Conservation (phyloP, 441 rosid genomes). For the Syzygium syzygioides region DNA sequence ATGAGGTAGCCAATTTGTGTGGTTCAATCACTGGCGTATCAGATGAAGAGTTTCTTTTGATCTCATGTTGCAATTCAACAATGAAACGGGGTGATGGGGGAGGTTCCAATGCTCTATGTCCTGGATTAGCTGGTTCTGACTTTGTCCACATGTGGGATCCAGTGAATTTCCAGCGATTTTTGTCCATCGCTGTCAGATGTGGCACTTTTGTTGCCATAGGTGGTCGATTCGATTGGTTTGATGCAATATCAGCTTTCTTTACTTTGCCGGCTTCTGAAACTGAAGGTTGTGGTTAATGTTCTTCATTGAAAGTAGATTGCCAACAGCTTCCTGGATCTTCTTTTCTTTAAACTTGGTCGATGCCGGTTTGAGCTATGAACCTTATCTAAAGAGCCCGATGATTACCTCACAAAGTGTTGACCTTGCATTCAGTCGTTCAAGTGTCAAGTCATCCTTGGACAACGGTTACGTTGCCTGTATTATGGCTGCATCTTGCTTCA, state of each 20-base stretch:
- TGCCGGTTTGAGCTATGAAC: conserved; percentile 86
- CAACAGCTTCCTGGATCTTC: conserved; percentile 37
- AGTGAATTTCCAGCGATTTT: background rate
- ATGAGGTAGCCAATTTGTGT: conserved; percentile 71
- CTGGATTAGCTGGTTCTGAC: conserved; percentile 35
- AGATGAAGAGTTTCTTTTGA: conserved; percentile 58
- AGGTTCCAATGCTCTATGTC: conserved; percentile 86
- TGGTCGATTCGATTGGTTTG: conserved; percentile 94
- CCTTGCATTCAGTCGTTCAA: conserved; percentile 26
- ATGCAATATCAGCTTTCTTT: conserved; percentile 49
- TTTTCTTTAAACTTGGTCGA: conserved; percentile 75
- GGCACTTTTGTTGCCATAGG: conserved; percentile 42
- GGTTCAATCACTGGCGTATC: conserved; percentile 65
- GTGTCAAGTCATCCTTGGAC: conserved; percentile 20
- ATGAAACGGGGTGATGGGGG: conserved; percentile 93
- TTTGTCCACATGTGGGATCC: no score
- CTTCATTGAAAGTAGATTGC: conserved; percentile 25
- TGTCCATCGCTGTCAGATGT: conserved; percentile 36
- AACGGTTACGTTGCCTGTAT: no score
- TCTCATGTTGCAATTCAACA: conserved; percentile 76
- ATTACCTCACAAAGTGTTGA: conserved; percentile 17
- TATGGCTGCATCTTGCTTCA: conserved; percentile 1
- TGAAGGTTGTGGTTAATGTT: conserved; percentile 21
- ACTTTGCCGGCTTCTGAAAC: conserved; percentile 34
- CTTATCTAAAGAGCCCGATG: conserved; percentile 35